These are phyloP conservation scores for Vitellaria paradoxa DNA, from an alignment of 179 eudicot species.

Conservation along the genomic window DNA sequence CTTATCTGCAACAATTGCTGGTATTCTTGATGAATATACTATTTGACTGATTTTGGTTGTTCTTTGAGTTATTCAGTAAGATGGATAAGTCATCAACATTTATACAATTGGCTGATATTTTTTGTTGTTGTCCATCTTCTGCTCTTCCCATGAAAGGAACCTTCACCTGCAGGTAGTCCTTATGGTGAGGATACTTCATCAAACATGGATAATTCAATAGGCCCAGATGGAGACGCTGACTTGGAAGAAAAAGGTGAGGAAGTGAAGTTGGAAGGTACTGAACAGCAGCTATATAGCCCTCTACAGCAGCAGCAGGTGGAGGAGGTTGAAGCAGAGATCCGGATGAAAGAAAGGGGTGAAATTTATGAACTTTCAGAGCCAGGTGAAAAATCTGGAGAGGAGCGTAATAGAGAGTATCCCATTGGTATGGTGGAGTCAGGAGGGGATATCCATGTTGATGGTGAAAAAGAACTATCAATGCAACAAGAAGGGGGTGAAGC, in stretches of 20 bases:
- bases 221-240: constrained; percentile 52
- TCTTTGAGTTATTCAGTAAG: too few species aligned
- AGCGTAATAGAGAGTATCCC: constrained; percentile 27
- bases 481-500: constrained; percentile 34
- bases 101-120: too few species aligned
- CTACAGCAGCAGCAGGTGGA: constrained; percentile 24
- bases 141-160: constrained; percentile 31
- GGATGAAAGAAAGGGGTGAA: constrained; percentile 41
- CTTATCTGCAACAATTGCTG: not conserved
- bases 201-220: constrained; percentile 70
- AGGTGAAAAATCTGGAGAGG: constrained; percentile 44
- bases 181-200: constrained; percentile 68
- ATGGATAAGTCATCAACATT: too few species aligned
- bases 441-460: constrained; percentile 27
- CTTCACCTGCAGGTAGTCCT: constrained; percentile 58
- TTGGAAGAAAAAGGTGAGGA: constrained; percentile 51
- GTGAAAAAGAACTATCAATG: constrained; percentile 20
- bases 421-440: constrained; percentile 26
- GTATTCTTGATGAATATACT: not conserved
- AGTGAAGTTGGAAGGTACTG: constrained; percentile 31
- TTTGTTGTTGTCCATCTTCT: not conserved
- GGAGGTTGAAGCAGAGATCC: constrained; percentile 25
- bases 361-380: constrained; percentile 39
- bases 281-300: constrained; percentile 15
- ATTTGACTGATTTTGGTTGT: constrained; percentile 2